Base-by-base conservation (phyloP, 2,329 filamentous ascomycete genomes). In the Pseudogymnoascus pannorum region DNA sequence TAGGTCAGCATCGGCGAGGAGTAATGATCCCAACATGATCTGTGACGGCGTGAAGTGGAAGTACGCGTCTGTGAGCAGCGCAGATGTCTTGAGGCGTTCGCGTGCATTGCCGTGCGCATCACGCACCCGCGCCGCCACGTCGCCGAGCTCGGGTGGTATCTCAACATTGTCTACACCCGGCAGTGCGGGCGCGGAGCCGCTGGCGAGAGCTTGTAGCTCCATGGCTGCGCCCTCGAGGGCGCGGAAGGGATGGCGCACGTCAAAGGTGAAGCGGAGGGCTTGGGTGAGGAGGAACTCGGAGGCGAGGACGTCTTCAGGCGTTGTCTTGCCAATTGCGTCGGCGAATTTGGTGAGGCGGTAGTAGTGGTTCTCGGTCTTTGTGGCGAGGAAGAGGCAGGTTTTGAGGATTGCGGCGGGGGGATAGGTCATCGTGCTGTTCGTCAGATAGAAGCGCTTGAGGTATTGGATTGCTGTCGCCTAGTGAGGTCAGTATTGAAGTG, bases 351-450 rank as follows among this genome's bases (percentile, higher is more conserved):
- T 76, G 24, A 87, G 77, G 7, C 65, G 62, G 54, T 67, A 66
- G 73, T 93, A 92, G 72, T 87, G 84, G 63, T 91, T 91, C 71
- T 99, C 93, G 4, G 91, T 91, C 76, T 99, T 99, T 69, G 88
- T 92, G 8, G 92, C 92, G 66, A 99, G 89, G 78, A 95, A 97
- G 60, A 99, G 82, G 35, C 89, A 91, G 29, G 92, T 94, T 71
- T 92, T 91, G 72, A 96, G 86, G 67, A 97, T 89, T 65, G 91
- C 87, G 64, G 90, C 89, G 0, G 92, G 93, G 64, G 93, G 90
- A 72, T 99, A 97, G 29, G 92, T 96, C 90, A 97, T 96, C 70
- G 92, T 85, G 40, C 90, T 95, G 76, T 97, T 96, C 70, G 89
- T 93, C 36, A 96, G 83, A 77, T 97, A 99, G 81, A 99, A 97